Base-by-base conservation (phyloP, 1,284 basidiomycete genomes). In the Rhizoctonia solani region DNA sequence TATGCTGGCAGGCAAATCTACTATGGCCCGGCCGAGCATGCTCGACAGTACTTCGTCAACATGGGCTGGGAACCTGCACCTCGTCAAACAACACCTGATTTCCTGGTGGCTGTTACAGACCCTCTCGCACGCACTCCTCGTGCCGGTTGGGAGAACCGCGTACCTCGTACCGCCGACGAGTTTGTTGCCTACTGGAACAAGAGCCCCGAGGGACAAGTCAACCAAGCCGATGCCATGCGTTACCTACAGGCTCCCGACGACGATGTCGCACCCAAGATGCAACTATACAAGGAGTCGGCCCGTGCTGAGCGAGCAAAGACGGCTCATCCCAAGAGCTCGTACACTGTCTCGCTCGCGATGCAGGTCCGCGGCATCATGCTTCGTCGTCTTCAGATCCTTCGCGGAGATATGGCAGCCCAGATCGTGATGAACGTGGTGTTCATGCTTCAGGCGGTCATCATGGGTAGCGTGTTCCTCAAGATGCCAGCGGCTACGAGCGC, bases 381-480 rank as follows among this genome's bases (percentile, higher is more conserved):
- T 9, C 80, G 90, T 49, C 79, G 88, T 30, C 76, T 83, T n/a
- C 88, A 89, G 75, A 89, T 92, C 71, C 73, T 89, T 25, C 76
- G 79, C 50, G 90, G 90, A 0, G 83, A 83, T 66, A 72, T 80
- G 42, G 79, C 74, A 61, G 78, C 83, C 1, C 77, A 79, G 25
- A 69, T 78, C 34, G 47, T 65, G 14, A 53, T 44, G 34, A 32
- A 29, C 3, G 25, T 52, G 16, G 50, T 52, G 14, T 65, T 73
- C 72, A 63, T 72, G 63, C 23, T 75, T 72, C 87, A 90, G 76
- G 88, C 81, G 8, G 74, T 92, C 66, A 89, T 93, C 71, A 81
- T 89, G 67, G 92, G 93, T 11, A 90, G 88, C 0, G 83, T 89
- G 37, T 96, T 92, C 80, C 81, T 88, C 70, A 80, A 83, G 3